phyloP scores from a whole-genome alignment of 148 eudicot species.

The Talinum fruticosum region DNA sequence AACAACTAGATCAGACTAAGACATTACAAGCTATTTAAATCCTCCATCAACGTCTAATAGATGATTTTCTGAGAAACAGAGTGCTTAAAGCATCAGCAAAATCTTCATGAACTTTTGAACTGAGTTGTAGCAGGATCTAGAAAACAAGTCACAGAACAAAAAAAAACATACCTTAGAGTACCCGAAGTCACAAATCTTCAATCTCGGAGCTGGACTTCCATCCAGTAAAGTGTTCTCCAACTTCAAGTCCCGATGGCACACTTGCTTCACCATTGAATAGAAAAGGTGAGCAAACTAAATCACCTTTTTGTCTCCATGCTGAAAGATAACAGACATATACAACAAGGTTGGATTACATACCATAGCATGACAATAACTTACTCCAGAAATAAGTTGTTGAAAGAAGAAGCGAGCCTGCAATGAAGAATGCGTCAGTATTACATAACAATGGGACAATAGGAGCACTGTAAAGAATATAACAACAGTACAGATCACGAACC shows the following conservation, averaged over 20 bases:
- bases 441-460: neutral
- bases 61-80: neutral
- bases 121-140: neutral
- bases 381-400: slow-evolving; percentile 53
- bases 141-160: neutral
- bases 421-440: slow-evolving; percentile 1
- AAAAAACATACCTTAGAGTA: slow-evolving; percentile 40
- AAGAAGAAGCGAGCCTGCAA: slow-evolving; percentile 51
- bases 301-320: neutral
- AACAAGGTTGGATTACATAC: slow-evolving; percentile 20
- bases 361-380: slow-evolving; percentile 51
- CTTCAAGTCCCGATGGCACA: slow-evolving; percentile 50
- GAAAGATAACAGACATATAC: neutral
- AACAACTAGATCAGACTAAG: neutral
- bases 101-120: neutral
- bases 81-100: neutral
- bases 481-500: slow-evolving; percentile 19
- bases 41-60: neutral
- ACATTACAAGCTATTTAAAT: neutral
- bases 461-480: neutral
- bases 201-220: slow-evolving; percentile 51
- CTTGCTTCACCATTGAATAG: slow-evolving; percentile 38
- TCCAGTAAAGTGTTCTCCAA: slow-evolving; percentile 52
- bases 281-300: neutral
- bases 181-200: slow-evolving; percentile 56